Percentiles rank a stretch among this genome's conserved stretches.
phyloP scores from a whole-genome alignment of 176 grass and related monocot species.

The Oropetium thomaeum region DNA sequence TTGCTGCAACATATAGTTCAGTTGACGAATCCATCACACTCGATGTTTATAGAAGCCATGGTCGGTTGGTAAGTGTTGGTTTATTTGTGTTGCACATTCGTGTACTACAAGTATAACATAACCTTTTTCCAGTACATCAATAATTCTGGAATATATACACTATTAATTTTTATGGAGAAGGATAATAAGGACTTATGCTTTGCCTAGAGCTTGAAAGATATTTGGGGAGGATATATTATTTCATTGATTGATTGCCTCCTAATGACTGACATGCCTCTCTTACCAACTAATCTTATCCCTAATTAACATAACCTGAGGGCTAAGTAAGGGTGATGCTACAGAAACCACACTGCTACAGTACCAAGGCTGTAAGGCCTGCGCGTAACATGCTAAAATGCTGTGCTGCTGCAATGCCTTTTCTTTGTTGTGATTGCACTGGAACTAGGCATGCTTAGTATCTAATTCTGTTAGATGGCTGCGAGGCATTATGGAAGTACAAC shows the following conservation, averaged over 20 bases:
- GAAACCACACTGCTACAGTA: too few relatives aligned
- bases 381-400: too few relatives aligned
- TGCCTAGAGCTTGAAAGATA: too few relatives aligned
- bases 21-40: slow-evolving; percentile 53
- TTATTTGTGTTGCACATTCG: neutral
- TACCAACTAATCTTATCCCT: too few relatives aligned
- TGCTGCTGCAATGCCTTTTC: neutral
- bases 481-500: neutral
- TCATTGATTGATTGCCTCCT: too few relatives aligned
- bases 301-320: too few relatives aligned
- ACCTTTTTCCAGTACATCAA: slow-evolving; percentile 7
- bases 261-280: too few relatives aligned
- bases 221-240: too few relatives aligned
- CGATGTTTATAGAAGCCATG: slow-evolving; percentile 86
- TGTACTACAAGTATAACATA: neutral
- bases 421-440: neutral
- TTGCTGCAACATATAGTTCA: slow-evolving; percentile 58
- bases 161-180: too few relatives aligned
- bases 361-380: too few relatives aligned
- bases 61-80: slow-evolving; percentile 60
- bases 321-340: too few relatives aligned
- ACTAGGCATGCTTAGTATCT: neutral
- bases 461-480: neutral
- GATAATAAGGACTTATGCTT: too few relatives aligned
- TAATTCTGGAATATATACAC: neutral